Conservation (phyloP, 768 basidiomycete genomes). For the Chiua virens region DNA sequence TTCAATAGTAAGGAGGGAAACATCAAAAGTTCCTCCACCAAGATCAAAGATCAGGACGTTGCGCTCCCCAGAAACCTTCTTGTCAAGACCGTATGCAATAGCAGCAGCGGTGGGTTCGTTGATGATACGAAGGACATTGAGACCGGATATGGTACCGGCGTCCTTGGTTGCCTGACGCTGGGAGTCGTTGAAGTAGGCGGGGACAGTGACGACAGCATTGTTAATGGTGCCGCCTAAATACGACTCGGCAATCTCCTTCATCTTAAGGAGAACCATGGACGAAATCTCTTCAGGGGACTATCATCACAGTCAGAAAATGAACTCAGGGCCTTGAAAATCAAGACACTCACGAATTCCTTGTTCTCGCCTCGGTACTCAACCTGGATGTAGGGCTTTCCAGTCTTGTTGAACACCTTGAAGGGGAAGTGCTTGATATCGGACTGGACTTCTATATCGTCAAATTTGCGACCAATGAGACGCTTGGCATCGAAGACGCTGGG, state of each 20-base stretch:
- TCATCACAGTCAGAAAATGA: conserved; percentile 19
- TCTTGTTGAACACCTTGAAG: conserved; percentile 85
- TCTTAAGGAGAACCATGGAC: conserved; percentile 95
- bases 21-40: conserved; percentile 98
- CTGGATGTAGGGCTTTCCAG: conserved; percentile 83
- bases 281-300: conserved; percentile 96
- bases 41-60: conserved; percentile 99
- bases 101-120: conserved; percentile 99
- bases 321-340: background rate
- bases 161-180: conserved; percentile 99
- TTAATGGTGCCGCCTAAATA: conserved; percentile 82
- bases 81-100: conserved; percentile 98
- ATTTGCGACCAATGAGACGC: conserved; percentile 95
- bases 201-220: conserved; percentile 95
- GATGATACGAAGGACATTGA: conserved; percentile 97
- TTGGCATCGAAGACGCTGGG: conserved; percentile 94
- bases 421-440: conserved; percentile 90
- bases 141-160: conserved; percentile 89
- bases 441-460: conserved; percentile 81
- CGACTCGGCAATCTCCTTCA: conserved; percentile 98
- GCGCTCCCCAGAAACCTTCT: conserved; percentile 85
- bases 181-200: conserved; percentile 99
- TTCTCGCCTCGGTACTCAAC: conserved; percentile 92
- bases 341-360: conserved; percentile 81
- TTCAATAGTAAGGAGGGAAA: conserved; percentile 92